phyloP scores from a whole-genome alignment of 164 flowering plant species.

The Buxus sempervirens region DNA sequence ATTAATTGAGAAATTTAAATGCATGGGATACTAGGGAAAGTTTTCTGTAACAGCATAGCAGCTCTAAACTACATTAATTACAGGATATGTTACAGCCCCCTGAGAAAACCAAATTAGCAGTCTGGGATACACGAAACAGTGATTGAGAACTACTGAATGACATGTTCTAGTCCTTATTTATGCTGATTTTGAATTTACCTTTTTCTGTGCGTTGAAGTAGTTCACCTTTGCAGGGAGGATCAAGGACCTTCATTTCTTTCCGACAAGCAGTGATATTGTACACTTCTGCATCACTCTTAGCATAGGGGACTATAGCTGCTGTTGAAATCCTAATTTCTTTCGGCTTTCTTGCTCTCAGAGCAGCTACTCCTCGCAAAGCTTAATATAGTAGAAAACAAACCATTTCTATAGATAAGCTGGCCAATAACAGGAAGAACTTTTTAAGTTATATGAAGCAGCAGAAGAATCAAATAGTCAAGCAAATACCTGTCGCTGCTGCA shows the following conservation, averaged over 20 bases:
- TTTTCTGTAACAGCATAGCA: too few species aligned
- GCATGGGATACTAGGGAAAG: too few species aligned
- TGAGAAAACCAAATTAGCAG: too few species aligned
- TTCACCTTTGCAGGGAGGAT: conserved; percentile 55
- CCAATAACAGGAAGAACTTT: neutral
- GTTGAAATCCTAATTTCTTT: conserved; percentile 67
- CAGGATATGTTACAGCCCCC: too few species aligned
- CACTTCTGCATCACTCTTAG: conserved; percentile 35
- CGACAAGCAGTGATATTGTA: conserved; percentile 20
- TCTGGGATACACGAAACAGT: too few species aligned
- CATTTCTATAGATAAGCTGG: too few species aligned
- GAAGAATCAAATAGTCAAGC: neutral
- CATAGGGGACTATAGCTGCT: conserved; percentile 72
- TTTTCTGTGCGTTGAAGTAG: conserved; percentile 58
- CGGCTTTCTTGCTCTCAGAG: conserved; percentile 58
- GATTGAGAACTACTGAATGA: too few species aligned
- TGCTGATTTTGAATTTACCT: conserved; percentile 36
- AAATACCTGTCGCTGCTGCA: conserved; percentile 92
- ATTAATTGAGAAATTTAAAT: too few species aligned
- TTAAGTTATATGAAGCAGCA: too few species aligned
- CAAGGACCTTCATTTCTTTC: conserved; percentile 27
- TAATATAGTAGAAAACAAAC: neutral
- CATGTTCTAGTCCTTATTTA: too few species aligned
- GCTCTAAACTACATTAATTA: too few species aligned
- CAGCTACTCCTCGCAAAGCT: conserved; percentile 89